Evolutionary conservation across 108 stramenopile genomes (phyloP).

Genomic region (Fragilaria crotonensis): DNA sequence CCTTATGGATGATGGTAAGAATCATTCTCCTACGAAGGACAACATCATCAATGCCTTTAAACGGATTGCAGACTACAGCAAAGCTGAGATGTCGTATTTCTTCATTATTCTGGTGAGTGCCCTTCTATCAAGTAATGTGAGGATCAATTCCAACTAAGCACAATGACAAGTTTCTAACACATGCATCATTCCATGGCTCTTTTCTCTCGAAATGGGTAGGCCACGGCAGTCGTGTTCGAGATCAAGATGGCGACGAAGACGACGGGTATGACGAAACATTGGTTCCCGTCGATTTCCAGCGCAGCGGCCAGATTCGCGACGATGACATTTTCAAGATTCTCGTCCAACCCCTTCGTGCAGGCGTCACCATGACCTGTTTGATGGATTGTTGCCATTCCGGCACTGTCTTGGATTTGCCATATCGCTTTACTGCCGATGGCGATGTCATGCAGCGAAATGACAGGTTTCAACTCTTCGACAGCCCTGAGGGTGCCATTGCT

Average conservation of each 20-base stretch:
- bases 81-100: constrained; percentile 68
- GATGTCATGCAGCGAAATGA: constrained; percentile 5
- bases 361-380: constrained; percentile 68
- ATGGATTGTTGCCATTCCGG: constrained; percentile 72
- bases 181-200: too few species aligned
- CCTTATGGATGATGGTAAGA: constrained; percentile 85
- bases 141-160: not conserved
- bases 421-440: constrained; percentile 67
- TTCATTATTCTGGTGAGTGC: constrained; percentile 60
- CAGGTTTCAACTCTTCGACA: not conserved
- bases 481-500: not conserved
- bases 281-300: constrained; percentile 85
- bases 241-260: constrained; percentile 47
- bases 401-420: constrained; percentile 76
- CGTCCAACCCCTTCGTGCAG: constrained; percentile 62
- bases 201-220: constrained; percentile 11
- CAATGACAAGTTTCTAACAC: not conserved
- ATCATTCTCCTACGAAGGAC: constrained; percentile 52
- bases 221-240: constrained; percentile 59
- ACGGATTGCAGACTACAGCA: constrained; percentile 57
- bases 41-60: constrained; percentile 77
- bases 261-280: constrained; percentile 82
- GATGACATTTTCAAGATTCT: constrained; percentile 75
- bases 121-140: too few species aligned
- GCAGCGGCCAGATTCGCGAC: constrained; percentile 79